These are phyloP conservation scores for Pythium monospermum DNA, from an alignment of 352 stramenopile species.

Conservation along the genomic window DNA sequence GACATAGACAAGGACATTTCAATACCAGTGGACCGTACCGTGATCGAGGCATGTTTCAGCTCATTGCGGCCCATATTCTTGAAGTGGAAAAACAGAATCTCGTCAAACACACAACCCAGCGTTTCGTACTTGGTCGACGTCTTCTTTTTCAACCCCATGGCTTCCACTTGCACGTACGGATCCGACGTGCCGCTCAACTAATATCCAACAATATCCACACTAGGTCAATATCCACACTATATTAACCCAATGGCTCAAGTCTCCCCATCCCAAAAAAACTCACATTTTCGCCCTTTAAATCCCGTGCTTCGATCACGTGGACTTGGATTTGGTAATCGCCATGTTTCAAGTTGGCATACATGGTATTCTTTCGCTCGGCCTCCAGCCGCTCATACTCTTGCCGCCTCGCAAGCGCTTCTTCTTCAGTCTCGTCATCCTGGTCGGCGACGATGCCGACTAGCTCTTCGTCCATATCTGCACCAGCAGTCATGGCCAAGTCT, in stretches of 20 bases:
- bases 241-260: neutral
- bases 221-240: neutral
- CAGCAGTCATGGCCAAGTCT: constrained; percentile 10
- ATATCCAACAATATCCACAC: neutral
- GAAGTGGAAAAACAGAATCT: constrained; percentile 89
- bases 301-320: constrained; percentile 81
- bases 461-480: constrained; percentile 17
- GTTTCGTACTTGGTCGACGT: constrained; percentile 77
- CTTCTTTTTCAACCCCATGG: constrained; percentile 66
- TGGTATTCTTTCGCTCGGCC: constrained; percentile 33
- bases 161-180: constrained; percentile 81
- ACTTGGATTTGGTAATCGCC: constrained; percentile 84
- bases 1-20: too few relatives aligned
- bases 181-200: constrained; percentile 85
- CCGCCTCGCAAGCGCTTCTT: constrained; percentile 35
- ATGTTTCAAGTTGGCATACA: constrained; percentile 53
- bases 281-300: constrained; percentile 87
- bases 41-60: constrained; percentile 60
- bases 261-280: neutral
- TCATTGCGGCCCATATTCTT: constrained; percentile 72
- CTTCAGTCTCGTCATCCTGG: constrained; percentile 78
- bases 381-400: constrained; percentile 51
- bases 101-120: constrained; percentile 87
- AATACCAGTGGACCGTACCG: too few relatives aligned
- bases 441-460: constrained; percentile 34